Conservation (phyloP, 106 monocot species). For the Hemerocallis citrina region DNA sequence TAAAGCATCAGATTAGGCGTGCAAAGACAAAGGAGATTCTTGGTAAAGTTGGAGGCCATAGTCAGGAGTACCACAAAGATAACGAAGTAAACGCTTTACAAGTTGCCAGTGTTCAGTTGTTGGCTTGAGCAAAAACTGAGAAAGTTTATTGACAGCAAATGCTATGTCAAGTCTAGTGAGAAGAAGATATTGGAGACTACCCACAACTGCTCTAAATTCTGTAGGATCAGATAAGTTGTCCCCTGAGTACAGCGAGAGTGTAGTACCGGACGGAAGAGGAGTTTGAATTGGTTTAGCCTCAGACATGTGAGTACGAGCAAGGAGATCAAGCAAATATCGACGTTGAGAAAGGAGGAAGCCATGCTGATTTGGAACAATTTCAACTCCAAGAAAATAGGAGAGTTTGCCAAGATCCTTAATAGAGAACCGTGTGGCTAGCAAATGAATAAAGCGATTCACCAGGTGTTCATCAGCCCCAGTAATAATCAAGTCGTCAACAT, state of each 20-base stretch:
- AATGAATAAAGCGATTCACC: not conserved
- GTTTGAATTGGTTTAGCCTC: not conserved
- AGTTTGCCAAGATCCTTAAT: not conserved
- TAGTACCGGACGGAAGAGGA: not conserved
- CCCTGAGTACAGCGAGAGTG: not conserved
- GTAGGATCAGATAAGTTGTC: not conserved
- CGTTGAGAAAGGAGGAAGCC: not conserved
- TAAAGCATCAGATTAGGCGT: not conserved
- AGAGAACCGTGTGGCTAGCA: not conserved
- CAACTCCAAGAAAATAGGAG: not conserved
- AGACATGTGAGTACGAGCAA: not conserved
- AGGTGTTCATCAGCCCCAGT: not conserved
- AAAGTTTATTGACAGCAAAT: not conserved
- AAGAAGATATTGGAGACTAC: not conserved
- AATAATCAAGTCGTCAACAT: not conserved
- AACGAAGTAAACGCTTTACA: not conserved
- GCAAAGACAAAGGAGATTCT: no score
- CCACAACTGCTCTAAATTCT: not conserved
- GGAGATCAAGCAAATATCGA: not conserved
- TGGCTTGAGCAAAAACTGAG: not conserved
- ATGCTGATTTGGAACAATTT: not conserved
- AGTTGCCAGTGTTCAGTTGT: not conserved
- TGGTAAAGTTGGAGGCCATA: no score
- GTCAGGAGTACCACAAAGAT: not conserved
- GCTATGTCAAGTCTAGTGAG: not conserved